A percentile compares a stretch with the other conserved stretches of the same genome.
phyloP scores from a whole-genome alignment of 2,329 filamentous ascomycete genomes.

The Aureobasidium namibiae region DNA sequence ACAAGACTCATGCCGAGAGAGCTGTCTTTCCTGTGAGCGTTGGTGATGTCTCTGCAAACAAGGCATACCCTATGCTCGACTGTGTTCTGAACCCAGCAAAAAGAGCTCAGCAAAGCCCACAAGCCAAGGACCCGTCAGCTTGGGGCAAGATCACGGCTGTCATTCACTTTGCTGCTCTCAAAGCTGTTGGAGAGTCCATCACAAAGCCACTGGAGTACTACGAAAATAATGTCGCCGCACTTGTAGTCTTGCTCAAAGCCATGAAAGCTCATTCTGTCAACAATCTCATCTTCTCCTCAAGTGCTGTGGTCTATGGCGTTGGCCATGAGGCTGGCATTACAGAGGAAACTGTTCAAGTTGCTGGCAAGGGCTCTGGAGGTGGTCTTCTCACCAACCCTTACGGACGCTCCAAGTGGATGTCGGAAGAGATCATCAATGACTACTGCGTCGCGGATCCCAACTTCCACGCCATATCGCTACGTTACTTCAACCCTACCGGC shows the following conservation, averaged over 20 bases:
- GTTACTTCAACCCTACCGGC: conserved; percentile 62
- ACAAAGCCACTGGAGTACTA: conserved; percentile 55
- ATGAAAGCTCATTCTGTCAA: conserved; percentile 54
- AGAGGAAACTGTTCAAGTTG: conserved; percentile 15
- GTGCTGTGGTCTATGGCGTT: conserved; percentile 57
- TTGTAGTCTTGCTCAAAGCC: conserved; percentile 51
- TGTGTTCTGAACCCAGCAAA: background rate
- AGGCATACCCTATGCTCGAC: conserved; percentile 7
- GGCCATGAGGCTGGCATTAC: conserved; percentile 9
- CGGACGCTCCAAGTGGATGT: conserved; percentile 59
- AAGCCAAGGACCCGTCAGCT: conserved; percentile 23
- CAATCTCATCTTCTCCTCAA: conserved; percentile 60
- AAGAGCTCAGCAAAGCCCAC: conserved; percentile 13
- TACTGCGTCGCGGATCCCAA: conserved; percentile 51
- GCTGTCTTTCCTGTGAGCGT: conserved; percentile 29
- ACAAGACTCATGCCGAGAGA: conserved; percentile 2
- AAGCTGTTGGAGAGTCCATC: conserved; percentile 58
- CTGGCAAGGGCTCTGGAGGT: conserved; percentile 31
- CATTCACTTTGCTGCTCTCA: conserved; percentile 63
- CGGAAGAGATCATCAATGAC: conserved; percentile 58
- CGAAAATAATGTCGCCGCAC: conserved; percentile 57
- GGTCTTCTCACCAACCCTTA: conserved; percentile 57
- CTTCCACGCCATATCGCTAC: conserved; percentile 55
- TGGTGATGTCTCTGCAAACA: background rate
- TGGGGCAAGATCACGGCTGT: conserved; percentile 51